Conservation (phyloP, 2,329 filamentous ascomycete species). For the Proliferodiscus dingleyae region DNA sequence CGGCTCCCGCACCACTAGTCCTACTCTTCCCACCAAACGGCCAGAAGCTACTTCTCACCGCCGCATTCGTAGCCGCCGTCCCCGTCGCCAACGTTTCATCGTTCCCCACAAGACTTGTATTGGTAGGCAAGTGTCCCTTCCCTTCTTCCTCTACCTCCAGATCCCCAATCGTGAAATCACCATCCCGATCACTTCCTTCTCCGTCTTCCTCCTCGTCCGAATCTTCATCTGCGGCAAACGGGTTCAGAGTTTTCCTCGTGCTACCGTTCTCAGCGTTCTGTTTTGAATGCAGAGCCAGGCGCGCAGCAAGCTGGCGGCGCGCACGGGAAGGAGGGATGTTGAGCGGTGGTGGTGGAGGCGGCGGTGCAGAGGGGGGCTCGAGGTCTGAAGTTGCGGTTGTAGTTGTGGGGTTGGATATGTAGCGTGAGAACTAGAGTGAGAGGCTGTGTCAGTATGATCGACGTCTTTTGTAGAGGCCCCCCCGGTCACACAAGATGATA, state of each 20-base stretch:
- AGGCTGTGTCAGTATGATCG: slow-evolving; percentile 18
- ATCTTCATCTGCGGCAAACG: slow-evolving; percentile 30
- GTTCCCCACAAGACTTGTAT: slow-evolving; percentile 11
- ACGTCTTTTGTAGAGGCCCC: neutral
- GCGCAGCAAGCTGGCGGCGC: slow-evolving; percentile 81
- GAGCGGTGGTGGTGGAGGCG: slow-evolving; percentile 70
- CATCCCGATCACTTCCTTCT: slow-evolving; percentile 23
- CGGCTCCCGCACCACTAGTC: slow-evolving; percentile 16
- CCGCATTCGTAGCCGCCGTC: slow-evolving; percentile 15
- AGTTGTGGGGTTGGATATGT: slow-evolving; percentile 32
- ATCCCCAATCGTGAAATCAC: slow-evolving; percentile 27
- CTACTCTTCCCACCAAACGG: slow-evolving; percentile 20
- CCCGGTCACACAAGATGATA: slow-evolving; percentile 9
- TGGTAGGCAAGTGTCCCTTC: slow-evolving; percentile 16
- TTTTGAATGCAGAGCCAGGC: slow-evolving; percentile 72
- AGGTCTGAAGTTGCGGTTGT: slow-evolving; percentile 33
- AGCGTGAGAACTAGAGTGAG: slow-evolving; percentile 30
- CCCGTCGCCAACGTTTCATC: slow-evolving; percentile 9
- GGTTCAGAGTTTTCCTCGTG: slow-evolving; percentile 25
- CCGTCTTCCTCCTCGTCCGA: slow-evolving; percentile 27
- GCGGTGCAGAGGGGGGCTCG: slow-evolving; percentile 55
- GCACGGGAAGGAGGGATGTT: slow-evolving; percentile 85
- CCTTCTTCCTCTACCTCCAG: slow-evolving; percentile 27
- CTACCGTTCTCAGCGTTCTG: slow-evolving; percentile 35
- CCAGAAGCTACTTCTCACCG: slow-evolving; percentile 21